Conservation (phyloP, 2,329 filamentous ascomycete species). For the Bisporella sp. region DNA sequence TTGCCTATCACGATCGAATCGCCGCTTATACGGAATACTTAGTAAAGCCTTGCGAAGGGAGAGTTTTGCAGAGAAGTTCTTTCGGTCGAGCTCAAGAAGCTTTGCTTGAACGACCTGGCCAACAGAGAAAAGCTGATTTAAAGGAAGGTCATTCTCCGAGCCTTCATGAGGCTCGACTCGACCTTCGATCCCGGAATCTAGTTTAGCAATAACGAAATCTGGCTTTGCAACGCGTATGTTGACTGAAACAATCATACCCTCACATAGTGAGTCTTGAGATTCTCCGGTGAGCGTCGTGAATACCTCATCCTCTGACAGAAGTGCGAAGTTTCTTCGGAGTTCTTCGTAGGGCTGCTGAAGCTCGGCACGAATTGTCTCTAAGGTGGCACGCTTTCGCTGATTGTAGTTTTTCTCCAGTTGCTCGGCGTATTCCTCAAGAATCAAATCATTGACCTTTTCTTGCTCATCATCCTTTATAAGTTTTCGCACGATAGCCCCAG, state of each 20-base stretch:
- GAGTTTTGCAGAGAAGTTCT: conserved; percentile 75
- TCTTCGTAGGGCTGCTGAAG: conserved; percentile 92
- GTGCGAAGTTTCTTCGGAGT: conserved; percentile 71
- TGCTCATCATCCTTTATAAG: conserved; percentile 92
- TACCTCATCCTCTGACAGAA: conserved; percentile 66
- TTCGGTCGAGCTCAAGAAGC: conserved; percentile 79
- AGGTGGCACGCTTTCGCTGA: conserved; percentile 87
- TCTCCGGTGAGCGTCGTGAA: conserved; percentile 98
- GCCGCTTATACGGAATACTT: conserved; percentile 62
- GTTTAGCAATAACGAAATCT: conserved; percentile 86
- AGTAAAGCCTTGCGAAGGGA: conserved; percentile 78
- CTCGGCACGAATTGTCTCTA: conserved; percentile 94
- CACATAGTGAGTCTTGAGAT: conserved; percentile 72
- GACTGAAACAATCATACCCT: conserved; percentile 90
- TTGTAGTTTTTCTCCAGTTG: conserved; percentile 90
- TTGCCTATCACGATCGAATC: conserved; percentile 64
- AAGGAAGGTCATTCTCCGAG: conserved; percentile 59
- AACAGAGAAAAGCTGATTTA: conserved; percentile 66
- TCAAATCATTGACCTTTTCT: conserved; percentile 91
- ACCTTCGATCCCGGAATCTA: conserved; percentile 92
- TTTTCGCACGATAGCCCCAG: conserved; percentile 85
- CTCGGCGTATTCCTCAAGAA: conserved; percentile 93
- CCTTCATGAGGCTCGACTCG: conserved; percentile 75
- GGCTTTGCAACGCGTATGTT: conserved; percentile 83
- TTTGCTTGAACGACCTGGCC: conserved; percentile 87